Evolutionary conservation across 2,329 filamentous ascomycete genomes (phyloP), one percentile per base, ranked within the genome.

Genomic region (Curvularia hawaiiensis): DNA sequence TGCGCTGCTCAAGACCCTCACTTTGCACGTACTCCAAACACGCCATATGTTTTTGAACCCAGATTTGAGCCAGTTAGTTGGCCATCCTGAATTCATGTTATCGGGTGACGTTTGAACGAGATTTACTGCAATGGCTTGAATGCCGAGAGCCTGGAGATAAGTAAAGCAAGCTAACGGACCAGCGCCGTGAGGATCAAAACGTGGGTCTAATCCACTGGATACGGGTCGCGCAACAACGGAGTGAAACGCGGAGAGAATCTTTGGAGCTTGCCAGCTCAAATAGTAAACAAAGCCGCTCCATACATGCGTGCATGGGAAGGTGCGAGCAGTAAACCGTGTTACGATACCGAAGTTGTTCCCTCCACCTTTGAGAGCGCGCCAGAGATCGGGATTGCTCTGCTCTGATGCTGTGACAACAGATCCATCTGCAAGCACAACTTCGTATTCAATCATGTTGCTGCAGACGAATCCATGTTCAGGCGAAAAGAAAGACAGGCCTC

Each of bases 81-180:
- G 72, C 73, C 70, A 78, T 9, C 30, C 38, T 56, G 65, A 62
- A 0, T 61, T 63, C n/a, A 58, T 53, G 18, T 61, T 60, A 24
- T 63, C 50, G 1, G 66, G 58, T 22, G 65, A 62, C 24, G 71
- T 77, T 59, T 87, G 78, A 43, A 84, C 65, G 1, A 82, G 55
- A 16, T 78, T 76, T 2, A 78, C 70, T 7, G 77, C 58, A 0
- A 79, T 79, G 24, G 80, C 78, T 64, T 85, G 16, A 78, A 79
- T 2, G 16, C 81, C 84, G 0, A 84, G 84, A 66, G 84, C 85
- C 61, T 88, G 85, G 3, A 79, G 74, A 69, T 87, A 85, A 66
- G 86, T 77, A 59, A 82, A 79, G 18, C 83, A 84, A 56, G 85
- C 85, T 63, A 85, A 78, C 30, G 80, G 79, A 4, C 82, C 71